These are phyloP conservation scores for Mycena chlorophos DNA, from an alignment of 768 basidiomycete genomes.

Conservation along the genomic window DNA sequence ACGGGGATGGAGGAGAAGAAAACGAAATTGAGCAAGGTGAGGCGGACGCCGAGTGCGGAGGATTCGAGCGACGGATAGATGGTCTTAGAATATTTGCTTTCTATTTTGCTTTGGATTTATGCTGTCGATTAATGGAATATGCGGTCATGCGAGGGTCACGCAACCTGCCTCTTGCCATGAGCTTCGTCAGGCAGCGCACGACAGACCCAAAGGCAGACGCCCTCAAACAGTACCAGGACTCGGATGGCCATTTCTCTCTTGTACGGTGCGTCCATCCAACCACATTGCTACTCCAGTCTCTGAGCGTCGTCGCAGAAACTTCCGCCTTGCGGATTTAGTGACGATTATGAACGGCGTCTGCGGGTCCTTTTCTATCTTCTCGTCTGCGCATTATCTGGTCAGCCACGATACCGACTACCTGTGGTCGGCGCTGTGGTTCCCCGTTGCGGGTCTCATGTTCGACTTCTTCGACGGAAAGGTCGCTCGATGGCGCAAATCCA, in stretches of 20 bases:
- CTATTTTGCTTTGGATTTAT: slow-evolving; percentile 1
- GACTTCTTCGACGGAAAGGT: slow-evolving; percentile 98
- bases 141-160: not conserved
- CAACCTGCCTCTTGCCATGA: not conserved
- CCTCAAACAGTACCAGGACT: slow-evolving; percentile 82
- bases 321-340: slow-evolving; percentile 95
- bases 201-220: slow-evolving; percentile 35
- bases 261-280: slow-evolving; percentile 65
- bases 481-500: slow-evolving; percentile 94
- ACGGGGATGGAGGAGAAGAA: slow-evolving; percentile 41
- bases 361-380: slow-evolving; percentile 93
- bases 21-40: slow-evolving; percentile 18
- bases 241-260: slow-evolving; percentile 94
- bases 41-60: not conserved
- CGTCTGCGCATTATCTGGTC: slow-evolving; percentile 84
- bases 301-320: slow-evolving; percentile 63
- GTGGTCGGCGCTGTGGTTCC: slow-evolving; percentile 84
- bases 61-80: not conserved
- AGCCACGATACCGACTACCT: slow-evolving; percentile 78
- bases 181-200: not conserved
- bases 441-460: slow-evolving; percentile 93
- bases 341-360: slow-evolving; percentile 99
- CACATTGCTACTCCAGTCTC: slow-evolving; percentile 15
- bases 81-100: not conserved
- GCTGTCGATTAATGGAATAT: not conserved